Base-by-base conservation (phyloP, 1,284 basidiomycete species). In the Sanguinoderma infundibulare region DNA sequence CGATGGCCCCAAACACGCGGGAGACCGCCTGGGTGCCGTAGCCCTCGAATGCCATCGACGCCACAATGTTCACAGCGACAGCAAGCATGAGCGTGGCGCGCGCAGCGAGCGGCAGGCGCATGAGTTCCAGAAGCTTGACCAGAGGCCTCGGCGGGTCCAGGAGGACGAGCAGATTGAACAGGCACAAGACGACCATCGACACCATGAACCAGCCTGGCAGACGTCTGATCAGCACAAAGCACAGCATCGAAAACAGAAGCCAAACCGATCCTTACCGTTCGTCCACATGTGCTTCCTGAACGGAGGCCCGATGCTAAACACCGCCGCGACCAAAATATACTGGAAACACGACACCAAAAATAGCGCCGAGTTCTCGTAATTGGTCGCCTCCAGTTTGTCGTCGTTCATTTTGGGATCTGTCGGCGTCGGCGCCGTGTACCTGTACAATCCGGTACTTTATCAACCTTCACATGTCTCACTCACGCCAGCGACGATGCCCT, bases 291-390 rank as follows among this genome's bases (percentile, higher is more conserved):
- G 87, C 75, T 93, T 91, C 56, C 98, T 87, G 77, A 97, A 99
- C 1, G 98, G 98, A 12, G 96, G 96, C 0, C 98, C 98, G 67
- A 98, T 98, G 74, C 93, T 96, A 79, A 99, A 99, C 0, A 98
- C 94, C 0, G 91, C 96, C 12, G 96, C 97, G 8, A 98, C 94
- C 42, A 98, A 82, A 68, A 99, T 94, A 77, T 99, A 99, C 78
- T 99, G 98, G 87, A 98, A 99, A 65, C 94, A 97, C 3, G 96
- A 98, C 53, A 98, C 83, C 68, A 98, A 78, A 79, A 99, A 99
- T 59, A 99, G 77, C 8, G 87, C 87, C 8, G 97, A 91, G 76
- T 99, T 99, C 75, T 99, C 98, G 68, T 87, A 96, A 74, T 98
- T 99, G 57, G 81, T 86, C n/a, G 94, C 91, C 67, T 96, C 87